Percentiles rank a stretch among this genome's conserved stretches.
Conservation (phyloP, 192 early-diverging fungal species). For the Globomyces pollinis-pini region DNA sequence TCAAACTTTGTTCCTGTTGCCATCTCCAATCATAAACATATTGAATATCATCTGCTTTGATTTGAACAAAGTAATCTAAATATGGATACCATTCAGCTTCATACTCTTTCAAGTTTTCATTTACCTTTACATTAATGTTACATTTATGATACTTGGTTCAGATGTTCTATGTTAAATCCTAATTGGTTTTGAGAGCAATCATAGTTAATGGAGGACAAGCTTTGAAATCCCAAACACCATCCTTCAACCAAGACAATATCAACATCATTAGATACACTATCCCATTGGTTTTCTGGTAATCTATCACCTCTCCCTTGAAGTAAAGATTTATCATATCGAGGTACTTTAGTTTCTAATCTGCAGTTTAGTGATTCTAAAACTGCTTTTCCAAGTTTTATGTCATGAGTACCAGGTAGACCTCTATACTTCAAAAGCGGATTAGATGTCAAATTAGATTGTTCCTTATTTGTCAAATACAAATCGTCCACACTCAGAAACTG, state of each 20-base stretch:
- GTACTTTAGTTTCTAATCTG: slow-evolving; percentile 36
- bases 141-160: not conserved
- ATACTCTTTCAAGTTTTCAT: slow-evolving; percentile 44
- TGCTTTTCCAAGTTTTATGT: slow-evolving; percentile 52
- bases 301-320: slow-evolving; percentile 75
- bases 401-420: slow-evolving; percentile 89
- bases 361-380: slow-evolving; percentile 42
- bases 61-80: slow-evolving; percentile 70
- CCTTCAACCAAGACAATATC: slow-evolving; percentile 89
- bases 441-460: slow-evolving; percentile 48
- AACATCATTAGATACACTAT: slow-evolving; percentile 36
- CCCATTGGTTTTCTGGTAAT: slow-evolving; percentile 52
- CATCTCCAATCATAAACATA: slow-evolving; percentile 79
- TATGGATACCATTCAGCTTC: slow-evolving; percentile 57
- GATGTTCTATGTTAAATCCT: no score
- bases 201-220: slow-evolving; percentile 20
- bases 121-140: no score
- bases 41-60: slow-evolving; percentile 50
- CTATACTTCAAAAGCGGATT: slow-evolving; percentile 75
- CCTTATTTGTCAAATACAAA: slow-evolving; percentile 64
- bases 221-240: slow-evolving; percentile 83
- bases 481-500: slow-evolving; percentile 56
- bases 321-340: slow-evolving; percentile 75
- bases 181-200: no score
- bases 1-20: slow-evolving; percentile 72